Conservation (phyloP, 768 basidiomycete genomes). For the Leccinum barrowsii region DNA sequence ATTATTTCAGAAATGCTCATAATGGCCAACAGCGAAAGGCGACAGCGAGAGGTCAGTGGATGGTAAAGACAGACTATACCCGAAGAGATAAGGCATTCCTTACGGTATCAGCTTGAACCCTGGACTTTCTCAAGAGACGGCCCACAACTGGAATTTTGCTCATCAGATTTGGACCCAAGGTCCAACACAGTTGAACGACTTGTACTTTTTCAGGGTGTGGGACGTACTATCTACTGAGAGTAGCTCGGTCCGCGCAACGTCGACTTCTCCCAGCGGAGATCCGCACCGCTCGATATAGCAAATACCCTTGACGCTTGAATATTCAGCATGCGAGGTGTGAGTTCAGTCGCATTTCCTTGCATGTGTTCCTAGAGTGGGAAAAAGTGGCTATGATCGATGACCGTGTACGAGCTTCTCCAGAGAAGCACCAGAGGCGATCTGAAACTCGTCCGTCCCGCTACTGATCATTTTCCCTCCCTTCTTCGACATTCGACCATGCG, state of each 20-base stretch:
- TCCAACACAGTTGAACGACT: neutral
- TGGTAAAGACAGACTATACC: neutral
- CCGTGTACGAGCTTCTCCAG: conserved; percentile 54
- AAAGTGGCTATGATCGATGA: conserved; percentile 7
- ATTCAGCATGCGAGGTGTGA: neutral
- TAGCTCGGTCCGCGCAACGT: neutral
- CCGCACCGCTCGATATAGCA: neutral
- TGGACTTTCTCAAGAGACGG: neutral
- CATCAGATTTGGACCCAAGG: neutral
- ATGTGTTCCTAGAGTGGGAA: neutral
- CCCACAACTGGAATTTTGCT: neutral
- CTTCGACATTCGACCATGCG: conserved; percentile 78
- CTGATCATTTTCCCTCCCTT: conserved; percentile 73
- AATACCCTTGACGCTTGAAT: neutral
- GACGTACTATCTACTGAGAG: neutral
- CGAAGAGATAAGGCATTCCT: neutral
- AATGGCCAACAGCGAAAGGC: neutral
- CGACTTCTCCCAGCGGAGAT: neutral
- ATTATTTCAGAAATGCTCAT: neutral
- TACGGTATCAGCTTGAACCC: neutral
- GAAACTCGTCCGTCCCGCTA: conserved; percentile 71
- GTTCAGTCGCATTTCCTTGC: neutral
- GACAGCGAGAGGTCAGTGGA: neutral
- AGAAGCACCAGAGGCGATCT: conserved; percentile 62
- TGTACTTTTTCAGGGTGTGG: neutral